Percentiles rank a stretch among this genome's conserved stretches.
Evolutionary conservation across 495 filamentous ascomycete genomes (phyloP).

Genomic region (Tuber calosporum): DNA sequence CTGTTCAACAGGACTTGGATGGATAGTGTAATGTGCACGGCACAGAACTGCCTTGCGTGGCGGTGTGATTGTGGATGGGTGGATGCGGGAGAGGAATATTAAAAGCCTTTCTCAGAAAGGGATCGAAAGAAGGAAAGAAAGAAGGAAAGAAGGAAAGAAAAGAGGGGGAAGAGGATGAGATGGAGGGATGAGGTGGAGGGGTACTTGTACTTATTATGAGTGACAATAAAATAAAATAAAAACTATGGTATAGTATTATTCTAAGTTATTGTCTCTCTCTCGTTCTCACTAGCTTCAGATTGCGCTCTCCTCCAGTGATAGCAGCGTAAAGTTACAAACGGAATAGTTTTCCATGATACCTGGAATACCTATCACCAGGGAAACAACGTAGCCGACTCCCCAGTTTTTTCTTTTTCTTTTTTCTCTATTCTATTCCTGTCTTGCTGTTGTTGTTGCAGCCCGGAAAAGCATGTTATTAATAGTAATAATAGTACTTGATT

Average conservation of each 20-base stretch:
- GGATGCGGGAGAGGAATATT: not conserved
- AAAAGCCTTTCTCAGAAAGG: not conserved
- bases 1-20: not conserved
- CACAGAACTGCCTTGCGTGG: not conserved
- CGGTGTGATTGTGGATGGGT: not conserved
- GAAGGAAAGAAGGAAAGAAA: not conserved
- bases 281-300: not conserved
- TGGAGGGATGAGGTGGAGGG: not conserved
- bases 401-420: no score
- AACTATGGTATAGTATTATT: not conserved
- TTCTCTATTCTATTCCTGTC: not conserved
- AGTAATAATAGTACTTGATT: not conserved
- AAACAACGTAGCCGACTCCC: not conserved
- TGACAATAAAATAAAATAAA: no score
- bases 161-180: not conserved
- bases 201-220: not conserved
- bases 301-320: no score
- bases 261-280: not conserved
- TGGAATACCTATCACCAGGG: not conserved
- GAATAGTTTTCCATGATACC: not conserved
- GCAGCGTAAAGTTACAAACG: not conserved
- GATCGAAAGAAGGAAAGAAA: not conserved
- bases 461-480: not conserved
- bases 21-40: not conserved
- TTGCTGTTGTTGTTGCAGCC: not conserved